Conservation (phyloP, 2,329 filamentous ascomycete genomes). For the Colletotrichum navitas region DNA sequence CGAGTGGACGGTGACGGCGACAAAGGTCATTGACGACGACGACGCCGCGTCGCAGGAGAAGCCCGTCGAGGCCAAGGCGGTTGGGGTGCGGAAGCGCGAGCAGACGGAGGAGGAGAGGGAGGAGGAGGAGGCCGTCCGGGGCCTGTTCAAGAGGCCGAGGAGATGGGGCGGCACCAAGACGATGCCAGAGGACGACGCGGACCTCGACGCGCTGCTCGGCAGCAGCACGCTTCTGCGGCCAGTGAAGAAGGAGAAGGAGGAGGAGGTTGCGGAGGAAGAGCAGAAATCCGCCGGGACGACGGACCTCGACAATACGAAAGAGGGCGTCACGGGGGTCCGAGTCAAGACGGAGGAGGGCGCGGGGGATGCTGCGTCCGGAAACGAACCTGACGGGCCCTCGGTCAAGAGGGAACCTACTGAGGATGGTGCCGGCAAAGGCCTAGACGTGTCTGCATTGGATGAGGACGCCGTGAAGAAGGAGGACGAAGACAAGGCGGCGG, state of each 20-base stretch:
- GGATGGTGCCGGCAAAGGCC: slow-evolving; percentile 40
- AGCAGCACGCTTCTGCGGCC: slow-evolving; percentile 49
- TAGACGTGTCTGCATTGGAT: slow-evolving; percentile 17
- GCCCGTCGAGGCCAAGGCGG: slow-evolving; percentile 61
- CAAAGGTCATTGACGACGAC: slow-evolving; percentile 67
- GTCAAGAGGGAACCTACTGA: slow-evolving; percentile 57
- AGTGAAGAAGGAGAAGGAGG: slow-evolving; percentile 51
- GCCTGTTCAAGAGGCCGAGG: slow-evolving; percentile 70
- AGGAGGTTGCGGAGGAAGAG: slow-evolving; percentile 48
- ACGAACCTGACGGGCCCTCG: slow-evolving; percentile 45
- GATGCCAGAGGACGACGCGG: slow-evolving; percentile 62
- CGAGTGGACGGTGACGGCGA: slow-evolving; percentile 83
- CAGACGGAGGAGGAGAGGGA: slow-evolving; percentile 71
- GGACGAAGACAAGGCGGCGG: background rate
- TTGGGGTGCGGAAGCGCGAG: slow-evolving; percentile 74
- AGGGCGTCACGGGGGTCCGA: slow-evolving; percentile 21
- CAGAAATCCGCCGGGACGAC: slow-evolving; percentile 43
- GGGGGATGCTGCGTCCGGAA: slow-evolving; percentile 46
- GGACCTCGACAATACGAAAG: slow-evolving; percentile 50
- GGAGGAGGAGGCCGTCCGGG: slow-evolving; percentile 69
- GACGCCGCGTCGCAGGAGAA: slow-evolving; percentile 50
- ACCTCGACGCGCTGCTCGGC: slow-evolving; percentile 72
- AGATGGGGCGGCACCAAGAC: slow-evolving; percentile 66
- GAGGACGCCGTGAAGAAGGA: slow-evolving; percentile 55
- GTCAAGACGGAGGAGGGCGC: slow-evolving; percentile 47